Conservation (phyloP, 2,329 filamentous ascomycete genomes). For the Gaeumannomyces tritici region DNA sequence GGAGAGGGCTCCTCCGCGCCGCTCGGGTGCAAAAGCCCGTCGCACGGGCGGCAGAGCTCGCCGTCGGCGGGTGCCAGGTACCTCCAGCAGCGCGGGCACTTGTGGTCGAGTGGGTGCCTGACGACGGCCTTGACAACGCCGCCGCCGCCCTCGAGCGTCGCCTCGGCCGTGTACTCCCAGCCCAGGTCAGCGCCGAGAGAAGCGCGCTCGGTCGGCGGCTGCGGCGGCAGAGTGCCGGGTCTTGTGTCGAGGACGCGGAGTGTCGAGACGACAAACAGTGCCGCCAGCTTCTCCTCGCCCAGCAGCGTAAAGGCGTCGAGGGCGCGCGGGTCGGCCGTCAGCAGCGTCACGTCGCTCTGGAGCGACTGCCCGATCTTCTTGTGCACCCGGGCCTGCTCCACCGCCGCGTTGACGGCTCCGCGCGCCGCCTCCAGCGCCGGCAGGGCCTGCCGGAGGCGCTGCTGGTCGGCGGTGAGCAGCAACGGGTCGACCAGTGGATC, state of each 20-base stretch:
- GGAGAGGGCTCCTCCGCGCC: no score
- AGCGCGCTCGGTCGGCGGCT: neutral
- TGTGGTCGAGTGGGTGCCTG: constrained; percentile 43
- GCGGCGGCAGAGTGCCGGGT: neutral
- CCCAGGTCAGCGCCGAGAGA: constrained; percentile 9
- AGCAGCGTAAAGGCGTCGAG: constrained; percentile 27
- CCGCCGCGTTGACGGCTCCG: constrained; percentile 60
- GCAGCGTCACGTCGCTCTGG: constrained; percentile 60
- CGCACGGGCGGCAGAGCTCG: constrained; percentile 63
- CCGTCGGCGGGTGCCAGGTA: constrained; percentile 63
- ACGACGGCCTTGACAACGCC: constrained; percentile 29
- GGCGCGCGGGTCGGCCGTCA: constrained; percentile 27
- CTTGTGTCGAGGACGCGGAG: constrained; percentile 36
- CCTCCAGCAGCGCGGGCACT: constrained; percentile 86
- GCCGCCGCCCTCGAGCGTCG: constrained; percentile 31
- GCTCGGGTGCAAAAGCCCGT: constrained; percentile 32
- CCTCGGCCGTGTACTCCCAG: constrained; percentile 30
- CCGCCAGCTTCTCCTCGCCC: constrained; percentile 39
- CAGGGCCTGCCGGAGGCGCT: constrained; percentile 30
- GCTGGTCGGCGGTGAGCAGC: constrained; percentile 29
- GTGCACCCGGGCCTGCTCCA: constrained; percentile 61
- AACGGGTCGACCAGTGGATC: constrained; percentile 29
- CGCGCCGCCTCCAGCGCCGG: constrained; percentile 45
- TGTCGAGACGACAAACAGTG: constrained; percentile 61
- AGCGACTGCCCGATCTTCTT: constrained; percentile 75